Conservation (phyloP, 192 early-diverging fungal genomes). For the Hyaloraphidium curvatum region DNA sequence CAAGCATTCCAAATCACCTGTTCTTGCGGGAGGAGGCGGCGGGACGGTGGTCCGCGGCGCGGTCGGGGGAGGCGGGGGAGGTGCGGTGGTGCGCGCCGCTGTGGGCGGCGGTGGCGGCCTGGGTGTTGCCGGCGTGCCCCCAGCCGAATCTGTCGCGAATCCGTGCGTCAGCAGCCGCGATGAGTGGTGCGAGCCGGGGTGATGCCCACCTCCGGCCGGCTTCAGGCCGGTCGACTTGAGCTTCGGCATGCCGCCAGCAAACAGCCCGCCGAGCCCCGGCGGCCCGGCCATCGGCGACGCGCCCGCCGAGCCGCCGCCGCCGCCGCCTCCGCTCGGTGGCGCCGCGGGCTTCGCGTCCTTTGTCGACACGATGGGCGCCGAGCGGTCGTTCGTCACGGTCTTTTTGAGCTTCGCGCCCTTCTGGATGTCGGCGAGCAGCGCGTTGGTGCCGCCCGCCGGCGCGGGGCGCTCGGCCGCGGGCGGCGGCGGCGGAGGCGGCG, state of each 20-base stretch:
- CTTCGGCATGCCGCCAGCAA: conserved; percentile 51
- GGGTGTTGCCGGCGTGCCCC: conserved; percentile 4
- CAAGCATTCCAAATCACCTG: not conserved
- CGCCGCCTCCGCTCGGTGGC: conserved; percentile 19
- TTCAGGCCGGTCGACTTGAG: conserved; percentile 22
- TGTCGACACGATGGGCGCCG: conserved; percentile 28
- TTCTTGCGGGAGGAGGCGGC: not conserved
- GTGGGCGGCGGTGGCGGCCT: conserved; percentile 7
- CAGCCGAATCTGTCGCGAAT: conserved; percentile 4
- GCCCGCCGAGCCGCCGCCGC: conserved; percentile 9
- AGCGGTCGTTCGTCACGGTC: conserved; percentile 49
- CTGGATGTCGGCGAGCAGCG: conserved; percentile 53
- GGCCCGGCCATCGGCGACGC: conserved; percentile 9
- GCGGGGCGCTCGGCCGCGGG: conserved; percentile 6
- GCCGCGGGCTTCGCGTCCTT: not conserved
- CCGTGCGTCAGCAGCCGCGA: not conserved
- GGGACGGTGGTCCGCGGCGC: not conserved
- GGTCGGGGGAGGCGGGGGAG: conserved; percentile 11
- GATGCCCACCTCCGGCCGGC: conserved; percentile 8
- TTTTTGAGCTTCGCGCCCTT: conserved; percentile 45
- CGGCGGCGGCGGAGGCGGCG: conserved; percentile 16
- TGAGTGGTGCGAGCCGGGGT: conserved; percentile 2
- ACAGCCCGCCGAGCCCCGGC: conserved; percentile 33
- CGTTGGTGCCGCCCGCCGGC: conserved; percentile 19
- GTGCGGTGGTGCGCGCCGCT: not conserved